Base-by-base conservation (phyloP, 2,329 filamentous ascomycete species). In the Ploettnerulaceae sp. region DNA sequence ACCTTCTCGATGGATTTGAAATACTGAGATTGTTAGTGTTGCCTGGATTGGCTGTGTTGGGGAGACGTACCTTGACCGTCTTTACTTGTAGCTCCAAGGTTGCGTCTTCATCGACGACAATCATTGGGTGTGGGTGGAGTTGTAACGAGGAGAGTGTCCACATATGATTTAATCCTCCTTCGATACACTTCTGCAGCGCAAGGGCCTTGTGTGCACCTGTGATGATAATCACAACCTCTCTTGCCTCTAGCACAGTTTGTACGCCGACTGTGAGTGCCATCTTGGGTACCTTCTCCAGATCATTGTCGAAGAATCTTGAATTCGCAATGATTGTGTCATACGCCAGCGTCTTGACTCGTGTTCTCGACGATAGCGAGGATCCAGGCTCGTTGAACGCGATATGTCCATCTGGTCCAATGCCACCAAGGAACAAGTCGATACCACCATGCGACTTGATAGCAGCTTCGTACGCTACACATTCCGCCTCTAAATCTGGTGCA, bases 351-450 rank as follows among this genome's bases (percentile, higher is more conserved):
- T 93, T 93, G 62, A 93, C 86, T 51, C 88, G 77, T 9, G 88
- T 94, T 36, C 86, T 77, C 47, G 84, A 89, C 57, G 78, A 77
- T 51, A 94, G 70, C 49, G 82, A 88, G 8, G 85, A 89, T 31
- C 87, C 88, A 3, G 88, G 88, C 68, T 94, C 88, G 67, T 94
- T 94, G 76, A 94, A 94, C 38, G 88, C 88, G 54, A 94, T 88
- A 67, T 94, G 88, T 4, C 88, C 88, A 63, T 94, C 88, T 45
- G 87, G 84, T 22, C 88, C 88, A 45, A 94, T 89, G 32, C 88
- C 88, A 12, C 86, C 86, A 4, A 94, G 76, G 69, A 93, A 94
- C 20, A 93, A 76, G 65, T 93, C 86, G 54, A 94, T 93, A 40
- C 88, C 88, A 39, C 87, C 88, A 22, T 72, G 78, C 31, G 73